A percentile compares a stretch with the other conserved stretches of the same genome.
Conservation (phyloP, 768 basidiomycete genomes). For the Panaeolus papilionaceus region DNA sequence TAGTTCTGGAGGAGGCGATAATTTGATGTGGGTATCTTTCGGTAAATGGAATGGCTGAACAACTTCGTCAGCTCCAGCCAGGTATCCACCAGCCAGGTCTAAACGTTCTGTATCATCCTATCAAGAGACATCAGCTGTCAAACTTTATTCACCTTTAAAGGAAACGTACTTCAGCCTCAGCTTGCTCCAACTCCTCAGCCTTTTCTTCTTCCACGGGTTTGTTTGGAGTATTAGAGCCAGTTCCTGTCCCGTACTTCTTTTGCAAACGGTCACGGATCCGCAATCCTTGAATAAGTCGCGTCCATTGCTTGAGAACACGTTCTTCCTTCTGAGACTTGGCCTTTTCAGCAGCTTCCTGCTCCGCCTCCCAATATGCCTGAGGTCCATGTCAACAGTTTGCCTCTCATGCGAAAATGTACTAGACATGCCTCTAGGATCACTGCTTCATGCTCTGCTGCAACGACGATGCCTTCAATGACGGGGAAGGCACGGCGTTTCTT, state of each 20-base stretch:
- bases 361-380: slow-evolving; percentile 87
- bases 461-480: slow-evolving; percentile 83
- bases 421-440: slow-evolving; percentile 72
- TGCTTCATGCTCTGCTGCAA: slow-evolving; percentile 81
- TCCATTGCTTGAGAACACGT: slow-evolving; percentile 87
- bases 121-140: slow-evolving; percentile 9
- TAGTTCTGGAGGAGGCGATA: slow-evolving; percentile 32
- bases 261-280: slow-evolving; percentile 85
- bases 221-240: slow-evolving; percentile 28
- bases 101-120: slow-evolving; percentile 28
- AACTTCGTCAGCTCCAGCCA: slow-evolving; percentile 73
- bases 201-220: slow-evolving; percentile 14
- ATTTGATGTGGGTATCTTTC: slow-evolving; percentile 48
- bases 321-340: slow-evolving; percentile 79
- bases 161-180: slow-evolving; percentile 20
- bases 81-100: slow-evolving; percentile 64
- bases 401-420: slow-evolving; percentile 5
- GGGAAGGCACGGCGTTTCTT: slow-evolving; percentile 90
- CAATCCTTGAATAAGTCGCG: slow-evolving; percentile 84
- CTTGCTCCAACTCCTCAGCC: slow-evolving; percentile 23
- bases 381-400: slow-evolving; percentile 20
- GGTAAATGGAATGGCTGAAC: slow-evolving; percentile 78
- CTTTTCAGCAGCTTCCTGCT: slow-evolving; percentile 78
- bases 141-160: not conserved
- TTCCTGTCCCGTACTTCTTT: slow-evolving; percentile 65